Base-by-base conservation (phyloP, 106 monocot genomes). In the Dioscorea dumetorum region DNA sequence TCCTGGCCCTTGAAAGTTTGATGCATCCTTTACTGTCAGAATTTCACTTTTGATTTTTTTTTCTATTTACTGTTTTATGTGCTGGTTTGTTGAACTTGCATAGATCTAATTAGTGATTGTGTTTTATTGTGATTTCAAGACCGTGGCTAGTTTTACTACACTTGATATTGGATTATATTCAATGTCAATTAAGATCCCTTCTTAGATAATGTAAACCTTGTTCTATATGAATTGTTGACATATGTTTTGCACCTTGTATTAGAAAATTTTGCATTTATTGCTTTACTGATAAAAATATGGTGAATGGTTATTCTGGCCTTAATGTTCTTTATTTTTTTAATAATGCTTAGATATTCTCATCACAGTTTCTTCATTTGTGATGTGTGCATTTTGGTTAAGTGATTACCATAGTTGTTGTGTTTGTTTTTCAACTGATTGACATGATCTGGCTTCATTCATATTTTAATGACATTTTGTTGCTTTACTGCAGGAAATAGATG, bases 401-500 rank as follows among this genome's bases (percentile, higher is more conserved):
- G 41, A 41, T 19, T 54, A 54, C 18, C 15, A 19, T 54, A 16
- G 18, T 54, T 54, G 54, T 54, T 18, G 51, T 12, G 0, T 54
- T 16, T 54, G 18, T 54, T 54, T n/a, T 15, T 15, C 54, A 18
- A 18, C 19, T 19, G 15, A 54, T 19, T 8, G 54, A 54, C 13
- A 18, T 16, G 18, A 54, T 19, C 54, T 54, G 54, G 15, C 54
- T 0, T 54, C 54, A 16, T 54, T 8, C 19, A 16, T 15, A 5
- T 14, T 19, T 54, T 54, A 14, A 18, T 54, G 54, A 18, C 19
- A 54, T 18, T 54, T 18, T 14, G 15, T 19, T 54, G 19, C 17
- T 28, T 58, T 49, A 49, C 24, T 67, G 33, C 78, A 93, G 93
- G 89, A 93, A 81, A 78, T 93, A 33, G 88, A 93, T 65, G 89